These are phyloP conservation scores for Phytophthora macrochlamydospora DNA, from an alignment of 352 stramenopile species.

Conservation along the genomic window DNA sequence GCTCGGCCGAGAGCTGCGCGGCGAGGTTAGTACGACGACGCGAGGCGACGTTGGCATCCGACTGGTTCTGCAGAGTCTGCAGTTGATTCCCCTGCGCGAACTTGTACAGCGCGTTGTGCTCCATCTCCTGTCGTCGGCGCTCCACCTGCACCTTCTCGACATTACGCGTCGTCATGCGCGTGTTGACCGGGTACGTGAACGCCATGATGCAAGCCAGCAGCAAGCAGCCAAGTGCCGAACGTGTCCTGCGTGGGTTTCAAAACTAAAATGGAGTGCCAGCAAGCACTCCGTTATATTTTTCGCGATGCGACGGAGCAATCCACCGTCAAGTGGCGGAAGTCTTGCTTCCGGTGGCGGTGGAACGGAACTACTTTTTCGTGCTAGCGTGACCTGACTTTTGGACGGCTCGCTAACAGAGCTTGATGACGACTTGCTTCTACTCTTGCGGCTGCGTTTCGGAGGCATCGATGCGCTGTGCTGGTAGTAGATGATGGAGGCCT, in stretches of 20 bases:
- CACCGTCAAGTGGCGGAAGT: background rate
- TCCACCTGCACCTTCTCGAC: constrained; percentile 70
- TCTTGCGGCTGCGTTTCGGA: constrained; percentile 15
- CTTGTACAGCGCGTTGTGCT: constrained; percentile 54
- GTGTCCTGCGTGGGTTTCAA: constrained; percentile 10
- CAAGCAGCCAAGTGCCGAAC: background rate
- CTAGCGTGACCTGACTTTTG: constrained; percentile 4
- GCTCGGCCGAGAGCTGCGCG: constrained; percentile 70
- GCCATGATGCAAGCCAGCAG: constrained; percentile 36
- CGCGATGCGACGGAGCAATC: no score
- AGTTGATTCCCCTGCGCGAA: constrained; percentile 66
- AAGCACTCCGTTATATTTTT: no score
- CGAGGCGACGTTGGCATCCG: constrained; percentile 56
- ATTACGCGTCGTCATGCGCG: constrained; percentile 66
- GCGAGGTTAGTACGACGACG: constrained; percentile 59
- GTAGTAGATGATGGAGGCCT: constrained; percentile 25
- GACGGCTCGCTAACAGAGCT: constrained; percentile 27
- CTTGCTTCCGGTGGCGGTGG: no score
- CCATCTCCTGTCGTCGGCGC: constrained; percentile 61
- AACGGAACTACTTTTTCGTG: no score
- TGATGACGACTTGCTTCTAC: constrained; percentile 25
- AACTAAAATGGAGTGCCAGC: background rate
- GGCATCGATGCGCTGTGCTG: constrained; percentile 31
- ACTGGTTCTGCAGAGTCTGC: constrained; percentile 66
- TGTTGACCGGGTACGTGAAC: constrained; percentile 59